Evolutionary conservation across 805 yeast genomes (phyloP).

Genomic region (Cyberlindnera mycetangii): DNA sequence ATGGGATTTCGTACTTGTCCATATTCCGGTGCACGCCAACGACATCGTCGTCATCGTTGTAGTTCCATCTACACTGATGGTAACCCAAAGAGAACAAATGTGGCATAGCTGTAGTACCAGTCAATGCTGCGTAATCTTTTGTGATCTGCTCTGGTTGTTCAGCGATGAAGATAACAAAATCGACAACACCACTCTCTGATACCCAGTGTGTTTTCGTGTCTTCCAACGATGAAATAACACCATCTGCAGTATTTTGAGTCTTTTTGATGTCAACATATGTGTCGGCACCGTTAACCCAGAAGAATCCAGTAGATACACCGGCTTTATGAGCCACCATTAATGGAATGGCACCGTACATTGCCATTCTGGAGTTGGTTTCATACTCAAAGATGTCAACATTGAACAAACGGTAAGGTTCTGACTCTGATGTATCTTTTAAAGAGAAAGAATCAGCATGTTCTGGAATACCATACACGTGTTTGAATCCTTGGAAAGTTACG

Average conservation of each 20-base stretch:
- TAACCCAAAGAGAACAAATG: slow-evolving; percentile 79
- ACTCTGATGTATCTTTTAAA: slow-evolving; percentile 59
- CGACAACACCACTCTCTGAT: slow-evolving; percentile 84
- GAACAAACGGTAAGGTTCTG: slow-evolving; percentile 80
- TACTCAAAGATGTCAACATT: slow-evolving; percentile 97
- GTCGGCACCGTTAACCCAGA: slow-evolving; percentile 93
- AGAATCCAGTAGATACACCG: slow-evolving; percentile 64
- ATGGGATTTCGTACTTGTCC: slow-evolving; percentile 75
- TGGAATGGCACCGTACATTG: slow-evolving; percentile 97
- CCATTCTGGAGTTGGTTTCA: slow-evolving; percentile 73
- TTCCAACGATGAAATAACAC: slow-evolving; percentile 6
- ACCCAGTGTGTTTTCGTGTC: slow-evolving; percentile 78
- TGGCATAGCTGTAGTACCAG: slow-evolving; percentile 77
- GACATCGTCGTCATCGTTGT: slow-evolving; percentile 84
- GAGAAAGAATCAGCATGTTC: slow-evolving; percentile 87
- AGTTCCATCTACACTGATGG: slow-evolving; percentile 98
- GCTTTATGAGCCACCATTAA: slow-evolving; percentile 69
- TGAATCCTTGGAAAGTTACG: slow-evolving; percentile 56
- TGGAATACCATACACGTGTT: slow-evolving; percentile 87
- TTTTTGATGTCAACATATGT: slow-evolving; percentile 77
- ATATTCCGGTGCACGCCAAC: slow-evolving; percentile 64
- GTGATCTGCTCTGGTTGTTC: slow-evolving; percentile 54
- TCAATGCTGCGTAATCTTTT: slow-evolving; percentile 58
- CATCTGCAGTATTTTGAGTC: slow-evolving; percentile 17
- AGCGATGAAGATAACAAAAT: slow-evolving; percentile 66